Conservation (phyloP, 2,329 filamentous ascomycete genomes). For the Aspergillus versicolor region DNA sequence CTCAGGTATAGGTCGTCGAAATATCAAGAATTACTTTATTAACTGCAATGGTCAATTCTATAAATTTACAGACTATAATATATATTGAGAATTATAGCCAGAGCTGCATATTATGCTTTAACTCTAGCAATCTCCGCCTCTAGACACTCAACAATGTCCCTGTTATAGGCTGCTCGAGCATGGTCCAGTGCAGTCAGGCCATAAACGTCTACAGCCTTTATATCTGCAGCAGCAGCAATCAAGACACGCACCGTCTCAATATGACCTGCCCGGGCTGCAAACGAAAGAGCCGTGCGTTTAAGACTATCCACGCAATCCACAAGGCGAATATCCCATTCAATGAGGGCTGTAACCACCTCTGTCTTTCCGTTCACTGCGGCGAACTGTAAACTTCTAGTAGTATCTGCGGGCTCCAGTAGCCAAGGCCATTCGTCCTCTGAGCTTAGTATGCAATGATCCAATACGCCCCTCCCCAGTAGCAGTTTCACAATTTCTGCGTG, state of each 20-base stretch:
- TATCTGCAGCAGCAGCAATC: background rate
- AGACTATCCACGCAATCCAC: background rate
- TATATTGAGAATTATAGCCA: too few species aligned
- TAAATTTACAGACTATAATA: too few species aligned
- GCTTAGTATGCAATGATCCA: background rate
- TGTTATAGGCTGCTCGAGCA: background rate
- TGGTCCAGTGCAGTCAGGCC: background rate
- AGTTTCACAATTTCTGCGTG: background rate
- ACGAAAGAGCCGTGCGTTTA: background rate
- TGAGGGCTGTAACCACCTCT: background rate
- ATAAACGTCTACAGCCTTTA: background rate
- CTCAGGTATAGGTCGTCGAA: too few species aligned
- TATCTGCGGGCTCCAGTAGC: background rate
- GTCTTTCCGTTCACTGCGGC: background rate
- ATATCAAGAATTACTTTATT: too few species aligned
- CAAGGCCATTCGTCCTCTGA: background rate
- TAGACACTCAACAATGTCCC: background rate
- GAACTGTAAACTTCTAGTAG: background rate
- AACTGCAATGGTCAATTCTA: too few species aligned
- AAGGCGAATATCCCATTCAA: background rate
- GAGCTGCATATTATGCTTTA: too few species aligned
- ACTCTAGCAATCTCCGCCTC: background rate
- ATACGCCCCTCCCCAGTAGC: background rate
- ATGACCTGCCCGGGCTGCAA: background rate
- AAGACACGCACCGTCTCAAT: background rate